Evolutionary conservation across 352 stramenopile species (phyloP).

Genomic region (Lagenidium giganteum): DNA sequence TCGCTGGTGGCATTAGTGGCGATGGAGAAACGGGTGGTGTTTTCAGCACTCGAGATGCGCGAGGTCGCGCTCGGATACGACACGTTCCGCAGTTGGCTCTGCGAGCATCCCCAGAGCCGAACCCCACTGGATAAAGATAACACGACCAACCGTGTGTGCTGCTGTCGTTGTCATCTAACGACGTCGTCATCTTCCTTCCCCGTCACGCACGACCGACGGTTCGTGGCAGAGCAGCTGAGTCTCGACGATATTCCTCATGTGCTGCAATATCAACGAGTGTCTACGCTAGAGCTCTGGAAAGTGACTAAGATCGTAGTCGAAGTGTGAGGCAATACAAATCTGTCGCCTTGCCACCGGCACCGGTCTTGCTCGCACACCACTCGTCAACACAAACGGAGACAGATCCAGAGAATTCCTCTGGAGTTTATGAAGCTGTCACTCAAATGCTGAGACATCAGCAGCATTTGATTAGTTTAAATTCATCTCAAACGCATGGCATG

Average conservation of each 20-base stretch:
- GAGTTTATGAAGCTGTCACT: no score
- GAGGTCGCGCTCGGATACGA: constrained; percentile 54
- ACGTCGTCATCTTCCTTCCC: constrained; percentile 4
- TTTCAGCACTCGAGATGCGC: constrained; percentile 39
- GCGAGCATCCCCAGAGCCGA: constrained; percentile 20
- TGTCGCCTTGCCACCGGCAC: no score
- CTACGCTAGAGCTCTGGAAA: constrained; percentile 40
- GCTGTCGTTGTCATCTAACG: constrained; percentile 9
- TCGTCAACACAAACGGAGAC: no score
- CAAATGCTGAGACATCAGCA: no score
- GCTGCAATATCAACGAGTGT: constrained; percentile 39
- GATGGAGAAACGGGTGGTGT: constrained; percentile 47
- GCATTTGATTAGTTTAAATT: no score
- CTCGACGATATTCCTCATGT: constrained; percentile 21
- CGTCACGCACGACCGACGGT: constrained; percentile 23
- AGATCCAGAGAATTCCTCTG: no score
- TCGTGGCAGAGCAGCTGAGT: constrained; percentile 20
- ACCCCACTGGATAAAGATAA: constrained; percentile 5
- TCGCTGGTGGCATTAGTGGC: constrained; percentile 23
- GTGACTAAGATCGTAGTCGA: no score
- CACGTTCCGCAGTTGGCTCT: constrained; percentile 37
- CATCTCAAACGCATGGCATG: no score
- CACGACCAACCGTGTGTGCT: not conserved
- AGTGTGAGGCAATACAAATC: no score
- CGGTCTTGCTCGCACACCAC: no score